Base-by-base conservation (phyloP, 1,284 basidiomycete genomes). In the Irpex sp. region DNA sequence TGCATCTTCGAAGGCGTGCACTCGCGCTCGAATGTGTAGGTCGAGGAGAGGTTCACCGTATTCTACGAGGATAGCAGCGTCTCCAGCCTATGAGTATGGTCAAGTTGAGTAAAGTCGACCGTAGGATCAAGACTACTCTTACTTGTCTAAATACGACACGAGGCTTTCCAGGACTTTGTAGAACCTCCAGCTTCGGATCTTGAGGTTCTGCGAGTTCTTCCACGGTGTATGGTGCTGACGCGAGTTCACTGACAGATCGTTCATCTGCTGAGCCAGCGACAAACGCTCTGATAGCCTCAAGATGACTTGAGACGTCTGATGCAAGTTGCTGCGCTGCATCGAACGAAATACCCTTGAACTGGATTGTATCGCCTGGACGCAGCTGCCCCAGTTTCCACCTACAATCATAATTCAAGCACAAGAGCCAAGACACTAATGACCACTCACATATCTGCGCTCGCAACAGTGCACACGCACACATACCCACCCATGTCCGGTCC, bases 321-420 rank as follows among this genome's bases (percentile, higher is more conserved):
- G 69, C 62, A 21, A 79, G 66, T 9, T 63, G 44, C 38, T 72
- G 62, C 0, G 84, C 76, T 11, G 78, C 72, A 0, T 71, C 68
- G 76, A 80, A 83, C 0, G 78, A 74, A 11, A 88, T 72, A 8
- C 81, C 76, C 60, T 74, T 73, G 69, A 89, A 88, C 44, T 75
- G 75, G 0, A 89, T 70, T 0, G 77, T 81, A 59, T 74, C 76
- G 34, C 85, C 85, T 0, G 86, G 81, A 36, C 78, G 76, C 26
- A 89, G 67, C 69, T 89, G 88, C 0, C 88, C 88, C 1, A 87
- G 65, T 66, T 88, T 88, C 85, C 86, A 89, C 72, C 84, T 85
- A 60, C 15, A 2, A 49, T 17, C 19, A 34, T 5, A 65, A 3
- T 40, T 63, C 26, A 48, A 40, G 8, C 6, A 9, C 13, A 31